Evolutionary conservation across 106 monocot genomes (phyloP).

Genomic region (Phalaenopsis aphrodite): DNA sequence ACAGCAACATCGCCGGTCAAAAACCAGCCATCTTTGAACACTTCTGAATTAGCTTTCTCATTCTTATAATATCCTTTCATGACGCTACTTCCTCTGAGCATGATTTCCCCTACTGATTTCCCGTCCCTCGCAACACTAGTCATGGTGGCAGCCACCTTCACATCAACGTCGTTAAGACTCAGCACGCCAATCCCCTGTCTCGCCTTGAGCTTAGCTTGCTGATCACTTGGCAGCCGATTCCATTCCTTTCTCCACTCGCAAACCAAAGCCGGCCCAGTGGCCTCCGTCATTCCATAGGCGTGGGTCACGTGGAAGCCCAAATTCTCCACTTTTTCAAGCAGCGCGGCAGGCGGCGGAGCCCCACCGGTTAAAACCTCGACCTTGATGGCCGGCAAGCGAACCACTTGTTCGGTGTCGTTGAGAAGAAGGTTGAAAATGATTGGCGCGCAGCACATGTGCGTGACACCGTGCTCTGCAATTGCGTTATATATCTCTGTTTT

Average conservation of each 20-base stretch:
- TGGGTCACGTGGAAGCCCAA: constrained; percentile 73
- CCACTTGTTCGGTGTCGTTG: constrained; percentile 16
- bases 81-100: constrained; percentile 67
- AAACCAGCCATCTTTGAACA: constrained; percentile 68
- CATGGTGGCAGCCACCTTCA: constrained; percentile 25
- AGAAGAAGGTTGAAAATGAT: constrained; percentile 48
- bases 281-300: constrained; percentile 85
- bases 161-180: constrained; percentile 47
- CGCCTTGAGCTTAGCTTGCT: constrained; percentile 36
- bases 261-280: constrained; percentile 64
- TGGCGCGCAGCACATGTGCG: constrained; percentile 90
- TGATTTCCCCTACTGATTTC: constrained; percentile 61
- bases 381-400: neutral
- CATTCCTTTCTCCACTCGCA: constrained; percentile 77
- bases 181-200: constrained; percentile 69
- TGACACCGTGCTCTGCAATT: constrained; percentile 52
- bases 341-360: constrained; percentile 62
- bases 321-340: constrained; percentile 42
- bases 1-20: constrained; percentile 76
- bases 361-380: constrained; percentile 75
- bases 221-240: constrained; percentile 22
- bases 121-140: constrained; percentile 58
- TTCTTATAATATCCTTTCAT: constrained; percentile 93
- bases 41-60: constrained; percentile 27
- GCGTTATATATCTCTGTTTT: constrained; percentile 55